These are phyloP conservation scores for Aspergillus sp. DNA, from an alignment of 2,329 filamentous ascomycete genomes.

Conservation along the genomic window DNA sequence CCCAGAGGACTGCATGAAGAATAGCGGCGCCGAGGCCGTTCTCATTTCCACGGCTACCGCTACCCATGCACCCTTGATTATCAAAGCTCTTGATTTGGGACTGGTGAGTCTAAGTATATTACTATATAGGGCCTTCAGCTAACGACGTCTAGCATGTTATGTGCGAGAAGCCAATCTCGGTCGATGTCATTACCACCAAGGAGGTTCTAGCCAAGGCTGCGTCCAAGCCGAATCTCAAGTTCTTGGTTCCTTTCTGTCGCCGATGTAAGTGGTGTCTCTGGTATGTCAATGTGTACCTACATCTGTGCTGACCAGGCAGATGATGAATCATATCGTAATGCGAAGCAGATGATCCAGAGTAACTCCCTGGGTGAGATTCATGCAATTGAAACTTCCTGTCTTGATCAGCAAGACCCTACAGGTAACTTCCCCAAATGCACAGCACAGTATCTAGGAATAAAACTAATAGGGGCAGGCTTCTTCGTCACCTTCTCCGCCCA, in stretches of 20 bases:
- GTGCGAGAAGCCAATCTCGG: slow-evolving; percentile 13
- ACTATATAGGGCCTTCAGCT: not conserved
- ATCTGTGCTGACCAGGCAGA: not conserved
- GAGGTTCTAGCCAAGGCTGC: slow-evolving; percentile 9
- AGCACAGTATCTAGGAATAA: too few species aligned
- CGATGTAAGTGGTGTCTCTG: not conserved
- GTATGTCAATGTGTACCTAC: not conserved
- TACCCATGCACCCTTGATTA: slow-evolving; percentile 9
- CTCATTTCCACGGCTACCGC: slow-evolving; percentile 10
- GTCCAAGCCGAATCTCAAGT: slow-evolving; percentile 10
- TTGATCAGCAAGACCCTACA: slow-evolving; percentile 14
- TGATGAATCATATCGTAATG: slow-evolving; percentile 9
- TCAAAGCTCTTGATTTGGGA: slow-evolving; percentile 1
- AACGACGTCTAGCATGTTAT: slow-evolving; percentile 2
- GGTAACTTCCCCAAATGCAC: slow-evolving; percentile 2
- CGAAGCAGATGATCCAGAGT: slow-evolving; percentile 1
- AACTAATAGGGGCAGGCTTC: slow-evolving; percentile 10
- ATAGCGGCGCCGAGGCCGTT: slow-evolving; percentile 9
- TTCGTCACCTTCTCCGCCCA: slow-evolving; percentile 34
- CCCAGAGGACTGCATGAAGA: slow-evolving; percentile 6
- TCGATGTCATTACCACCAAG: slow-evolving; percentile 9
- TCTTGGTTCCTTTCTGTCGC: slow-evolving; percentile 11
- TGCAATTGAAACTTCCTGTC: slow-evolving; percentile 6
- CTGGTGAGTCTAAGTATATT: not conserved
- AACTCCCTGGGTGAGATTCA: slow-evolving; percentile 4